Conservation (phyloP, 2,329 filamentous ascomycete species). For the Tolypocladium cylindrosporum region DNA sequence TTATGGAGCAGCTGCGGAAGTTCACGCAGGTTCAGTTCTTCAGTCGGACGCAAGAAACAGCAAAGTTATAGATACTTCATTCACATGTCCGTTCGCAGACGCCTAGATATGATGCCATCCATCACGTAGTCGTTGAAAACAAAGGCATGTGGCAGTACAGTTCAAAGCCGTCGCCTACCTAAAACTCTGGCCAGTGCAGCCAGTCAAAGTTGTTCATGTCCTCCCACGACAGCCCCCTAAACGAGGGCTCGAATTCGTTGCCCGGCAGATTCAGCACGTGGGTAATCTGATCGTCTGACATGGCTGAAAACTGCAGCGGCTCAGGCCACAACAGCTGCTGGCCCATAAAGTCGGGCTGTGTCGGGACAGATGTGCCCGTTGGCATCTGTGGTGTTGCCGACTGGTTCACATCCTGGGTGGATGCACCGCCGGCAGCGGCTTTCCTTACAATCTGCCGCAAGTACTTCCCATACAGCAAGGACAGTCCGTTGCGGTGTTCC, state of each 20-base stretch:
- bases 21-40: conserved; percentile 11
- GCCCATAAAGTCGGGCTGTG: conserved; percentile 15
- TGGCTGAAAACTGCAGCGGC: conserved; percentile 53
- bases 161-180: neutral
- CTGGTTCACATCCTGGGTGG: neutral
- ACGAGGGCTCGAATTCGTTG: conserved; percentile 44
- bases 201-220: conserved; percentile 50
- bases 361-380: conserved; percentile 10
- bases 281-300: conserved; percentile 60
- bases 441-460: conserved; percentile 32
- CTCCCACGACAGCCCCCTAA: conserved; percentile 47
- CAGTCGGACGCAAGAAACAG: neutral
- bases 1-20: conserved; percentile 33
- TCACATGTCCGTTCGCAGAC: conserved; percentile 7
- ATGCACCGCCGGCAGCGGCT: conserved; percentile 11
- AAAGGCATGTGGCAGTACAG: neutral
- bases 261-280: conserved; percentile 55
- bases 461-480: conserved; percentile 37
- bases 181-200: conserved; percentile 40
- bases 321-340: conserved; percentile 32
- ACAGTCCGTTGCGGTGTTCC: conserved; percentile 56
- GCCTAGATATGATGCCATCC: conserved; percentile 7
- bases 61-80: neutral
- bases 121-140: neutral
- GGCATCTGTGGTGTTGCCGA: conserved; percentile 5